phyloP scores from a whole-genome alignment of 306 rosid genomes.

The Vicia faba region DNA sequence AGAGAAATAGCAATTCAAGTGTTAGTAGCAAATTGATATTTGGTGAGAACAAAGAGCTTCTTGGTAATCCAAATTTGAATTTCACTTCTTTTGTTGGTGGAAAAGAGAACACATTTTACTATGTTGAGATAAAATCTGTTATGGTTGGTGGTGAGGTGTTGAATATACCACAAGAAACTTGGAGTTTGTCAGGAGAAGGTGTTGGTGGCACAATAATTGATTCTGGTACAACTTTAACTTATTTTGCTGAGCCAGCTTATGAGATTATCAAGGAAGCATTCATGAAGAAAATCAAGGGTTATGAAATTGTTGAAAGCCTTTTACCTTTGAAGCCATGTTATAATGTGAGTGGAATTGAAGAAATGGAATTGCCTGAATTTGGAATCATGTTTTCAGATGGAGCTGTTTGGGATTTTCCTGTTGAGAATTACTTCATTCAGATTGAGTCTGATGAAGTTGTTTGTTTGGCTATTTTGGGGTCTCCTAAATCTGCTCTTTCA shows the following conservation, averaged over 20 bases:
- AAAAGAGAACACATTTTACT: conserved; percentile 71
- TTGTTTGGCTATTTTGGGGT: conserved; percentile 67
- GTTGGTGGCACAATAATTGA: conserved; percentile 81
- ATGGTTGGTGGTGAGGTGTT: conserved; percentile 65
- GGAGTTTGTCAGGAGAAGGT: conserved; percentile 59
- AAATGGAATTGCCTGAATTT: conserved; percentile 67
- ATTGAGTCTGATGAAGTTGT: conserved; percentile 53
- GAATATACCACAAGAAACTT: conserved; percentile 60
- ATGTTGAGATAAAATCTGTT: conserved; percentile 62
- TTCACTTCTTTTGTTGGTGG: conserved; percentile 72
- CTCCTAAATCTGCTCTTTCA: conserved; percentile 59
- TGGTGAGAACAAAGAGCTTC: conserved; percentile 66
- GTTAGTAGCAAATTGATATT: conserved; percentile 81
- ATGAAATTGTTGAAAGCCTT: conserved; percentile 41
- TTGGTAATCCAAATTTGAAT: conserved; percentile 60
- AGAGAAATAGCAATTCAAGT: conserved; percentile 66
- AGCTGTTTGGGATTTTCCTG: conserved; percentile 78
- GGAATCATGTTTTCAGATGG: conserved; percentile 67
- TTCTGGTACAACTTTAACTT: conserved; percentile 83
- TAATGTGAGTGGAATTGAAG: conserved; percentile 60
- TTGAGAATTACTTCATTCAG: conserved; percentile 64
- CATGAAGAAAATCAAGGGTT: conserved; percentile 48
- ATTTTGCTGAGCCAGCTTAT: conserved; percentile 79
- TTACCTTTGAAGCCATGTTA: conserved; percentile 62
- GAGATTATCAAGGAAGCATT: conserved; percentile 65